Evolutionary conservation across 768 basidiomycete genomes (phyloP).

Genomic region (Termitomyces sp.): DNA sequence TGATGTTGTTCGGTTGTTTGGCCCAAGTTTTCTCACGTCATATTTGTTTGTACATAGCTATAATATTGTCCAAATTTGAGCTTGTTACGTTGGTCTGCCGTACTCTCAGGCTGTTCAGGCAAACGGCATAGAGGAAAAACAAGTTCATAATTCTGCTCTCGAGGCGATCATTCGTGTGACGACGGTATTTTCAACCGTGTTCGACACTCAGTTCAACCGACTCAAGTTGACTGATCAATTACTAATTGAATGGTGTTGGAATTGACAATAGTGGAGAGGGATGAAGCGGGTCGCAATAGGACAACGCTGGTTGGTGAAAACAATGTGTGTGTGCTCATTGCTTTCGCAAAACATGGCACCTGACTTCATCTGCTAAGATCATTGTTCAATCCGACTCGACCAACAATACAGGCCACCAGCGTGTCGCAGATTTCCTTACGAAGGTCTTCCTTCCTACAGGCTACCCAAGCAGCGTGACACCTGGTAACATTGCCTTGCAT

Average conservation of each 20-base stretch:
- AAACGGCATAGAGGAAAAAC: no score
- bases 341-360: neutral
- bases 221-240: neutral
- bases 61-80: no score
- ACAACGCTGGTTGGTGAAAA: slow-evolving; percentile 5
- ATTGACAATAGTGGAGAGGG: slow-evolving; percentile 14
- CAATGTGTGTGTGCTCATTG: slow-evolving; percentile 4
- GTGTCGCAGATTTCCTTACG: slow-evolving; percentile 26
- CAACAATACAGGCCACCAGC: neutral
- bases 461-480: slow-evolving; percentile 57
- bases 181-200: no score
- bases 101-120: no score
- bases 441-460: slow-evolving; percentile 61
- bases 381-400: neutral
- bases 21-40: no score
- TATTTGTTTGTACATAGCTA: no score
- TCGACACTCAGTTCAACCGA: neutral
- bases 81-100: no score
- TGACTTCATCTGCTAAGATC: slow-evolving; percentile 3
- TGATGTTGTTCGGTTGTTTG: no score
- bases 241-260: neutral
- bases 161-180: neutral
- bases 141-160: no score
- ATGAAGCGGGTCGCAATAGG: slow-evolving; percentile 17
- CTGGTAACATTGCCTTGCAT: slow-evolving; percentile 34